Conservation (phyloP, 768 basidiomycete genomes). For the Lyophyllum semitale region DNA sequence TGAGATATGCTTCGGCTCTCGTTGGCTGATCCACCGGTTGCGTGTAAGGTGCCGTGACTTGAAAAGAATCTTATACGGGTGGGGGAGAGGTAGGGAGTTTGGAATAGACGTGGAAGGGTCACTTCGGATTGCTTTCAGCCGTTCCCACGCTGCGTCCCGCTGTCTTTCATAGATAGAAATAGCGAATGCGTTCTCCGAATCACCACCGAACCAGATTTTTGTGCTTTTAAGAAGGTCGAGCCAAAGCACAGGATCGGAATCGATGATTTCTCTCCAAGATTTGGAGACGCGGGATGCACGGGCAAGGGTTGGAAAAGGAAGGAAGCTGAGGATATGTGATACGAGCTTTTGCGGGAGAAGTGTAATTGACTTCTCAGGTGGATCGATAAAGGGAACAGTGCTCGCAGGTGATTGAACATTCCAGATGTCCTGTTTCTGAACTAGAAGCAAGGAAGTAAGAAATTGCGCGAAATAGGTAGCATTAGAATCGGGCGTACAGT, state of each 20-base stretch:
- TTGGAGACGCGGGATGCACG: conserved; percentile 88
- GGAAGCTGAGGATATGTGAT: conserved; percentile 82
- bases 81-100: conserved; percentile 62
- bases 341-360: conserved; percentile 91
- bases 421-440: too few species aligned
- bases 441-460: too few species aligned
- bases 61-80: conserved; percentile 92
- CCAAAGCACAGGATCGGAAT: conserved; percentile 90
- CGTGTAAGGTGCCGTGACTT: conserved; percentile 84
- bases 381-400: too few species aligned
- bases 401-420: too few species aligned
- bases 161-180: conserved; percentile 67
- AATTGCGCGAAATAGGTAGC: too few species aligned
- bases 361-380: too few species aligned
- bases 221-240: conserved; percentile 80
- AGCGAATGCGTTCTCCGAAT: conserved; percentile 81
- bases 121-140: conserved; percentile 2
- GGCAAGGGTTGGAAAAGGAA: conserved; percentile 81
- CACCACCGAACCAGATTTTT: conserved; percentile 87
- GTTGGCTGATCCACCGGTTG: conserved; percentile 76
- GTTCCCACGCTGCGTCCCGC: conserved; percentile 38
- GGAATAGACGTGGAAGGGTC: conserved; percentile 25
- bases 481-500: too few species aligned
- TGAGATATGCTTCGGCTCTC: conserved; percentile 71
- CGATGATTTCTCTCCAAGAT: conserved; percentile 90